Base-by-base conservation (phyloP, 2,329 filamentous ascomycete species). In the Trichophyton equinum region DNA sequence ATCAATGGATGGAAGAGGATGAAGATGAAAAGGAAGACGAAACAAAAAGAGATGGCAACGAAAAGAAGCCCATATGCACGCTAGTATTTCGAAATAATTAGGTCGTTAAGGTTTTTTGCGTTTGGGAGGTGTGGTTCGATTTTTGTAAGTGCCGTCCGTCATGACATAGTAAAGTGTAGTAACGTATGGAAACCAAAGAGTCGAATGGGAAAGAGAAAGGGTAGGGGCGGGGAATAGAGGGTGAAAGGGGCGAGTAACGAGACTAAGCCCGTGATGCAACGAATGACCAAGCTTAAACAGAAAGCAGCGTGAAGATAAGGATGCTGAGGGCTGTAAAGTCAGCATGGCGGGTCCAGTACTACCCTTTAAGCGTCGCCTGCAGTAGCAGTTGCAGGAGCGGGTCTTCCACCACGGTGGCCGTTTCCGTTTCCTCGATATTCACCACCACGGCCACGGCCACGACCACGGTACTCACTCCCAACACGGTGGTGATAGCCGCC, bases 391-490 rank as follows among this genome's bases (percentile, higher is more conserved):
- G 55, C 33, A 6, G 38, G 33, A 20, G 55, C 33, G 5, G 33
- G 67, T 51, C 68, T 69, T 18, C 67, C 63, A 53, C 70, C 63
- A 53, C 70, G 49, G n/a, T 53, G 49, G 49, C 49, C 25, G 13
- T 53, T 53, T 30, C 73, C 73, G 44, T 66, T 68, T 59, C 72
- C 68, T 38, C 68, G 67, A 58, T 64, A 67, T 20, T 69, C 68
- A 36, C 69, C 69, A 38, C 69, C 68, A 51, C 70, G 68, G 46
- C 71, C 67, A 59, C 72, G 69, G n/a, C 73, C 73, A 62, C 74
- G 72, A 20, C 72, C 72, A 57, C 69, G 67, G 64, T 67, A 70
- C 4, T 72, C 72, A 38, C 72, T 71, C 42, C 65, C 66, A 25
- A 71, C 70, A 62, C 69, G 67, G 56, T 60, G 53, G 33, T 60